Conservation (phyloP, 2,329 filamentous ascomycete genomes). For the Pyrenochaeta sp. region DNA sequence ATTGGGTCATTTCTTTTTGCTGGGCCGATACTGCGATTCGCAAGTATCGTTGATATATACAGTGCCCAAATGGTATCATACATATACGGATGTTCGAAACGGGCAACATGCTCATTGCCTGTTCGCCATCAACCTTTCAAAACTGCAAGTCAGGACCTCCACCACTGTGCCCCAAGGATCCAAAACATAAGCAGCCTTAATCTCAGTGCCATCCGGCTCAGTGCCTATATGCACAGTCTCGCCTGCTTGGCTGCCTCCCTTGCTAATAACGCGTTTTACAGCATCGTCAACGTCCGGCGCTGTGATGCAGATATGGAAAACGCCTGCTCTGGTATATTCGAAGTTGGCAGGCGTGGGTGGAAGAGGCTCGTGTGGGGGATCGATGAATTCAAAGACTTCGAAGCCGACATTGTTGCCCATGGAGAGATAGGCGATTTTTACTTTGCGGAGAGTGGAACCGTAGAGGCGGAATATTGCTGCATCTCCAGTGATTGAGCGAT, state of each 20-base stretch:
- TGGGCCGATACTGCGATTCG: no score
- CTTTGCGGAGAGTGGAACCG: slow-evolving; percentile 28
- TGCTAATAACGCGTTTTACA: slow-evolving; percentile 28
- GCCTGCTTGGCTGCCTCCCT: slow-evolving; percentile 41
- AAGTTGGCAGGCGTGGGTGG: slow-evolving; percentile 5
- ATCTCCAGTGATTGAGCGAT: slow-evolving; percentile 7
- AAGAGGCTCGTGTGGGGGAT: slow-evolving; percentile 19
- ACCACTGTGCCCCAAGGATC: slow-evolving; percentile 42
- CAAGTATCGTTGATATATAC: no score
- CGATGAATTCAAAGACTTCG: slow-evolving; percentile 46
- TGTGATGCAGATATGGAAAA: slow-evolving; percentile 47
- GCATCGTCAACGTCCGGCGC: slow-evolving; percentile 38
- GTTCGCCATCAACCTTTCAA: slow-evolving; percentile 20
- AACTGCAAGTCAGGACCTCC: slow-evolving; percentile 33
- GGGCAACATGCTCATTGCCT: neutral
- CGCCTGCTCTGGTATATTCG: slow-evolving; percentile 38
- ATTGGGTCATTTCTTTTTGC: no score
- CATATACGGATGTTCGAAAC: no score
- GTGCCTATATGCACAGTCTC: slow-evolving; percentile 26
- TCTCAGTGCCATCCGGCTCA: slow-evolving; percentile 1
- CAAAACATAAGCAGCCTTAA: slow-evolving; percentile 29
- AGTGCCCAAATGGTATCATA: no score
- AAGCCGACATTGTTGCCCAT: slow-evolving; percentile 44
- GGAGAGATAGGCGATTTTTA: slow-evolving; percentile 38
- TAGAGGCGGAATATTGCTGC: slow-evolving; percentile 43